Percentiles rank a stretch among this genome's conserved stretches.
Conservation (phyloP, 169 alveolate species). For the Plasmodium blacklocki region DNA sequence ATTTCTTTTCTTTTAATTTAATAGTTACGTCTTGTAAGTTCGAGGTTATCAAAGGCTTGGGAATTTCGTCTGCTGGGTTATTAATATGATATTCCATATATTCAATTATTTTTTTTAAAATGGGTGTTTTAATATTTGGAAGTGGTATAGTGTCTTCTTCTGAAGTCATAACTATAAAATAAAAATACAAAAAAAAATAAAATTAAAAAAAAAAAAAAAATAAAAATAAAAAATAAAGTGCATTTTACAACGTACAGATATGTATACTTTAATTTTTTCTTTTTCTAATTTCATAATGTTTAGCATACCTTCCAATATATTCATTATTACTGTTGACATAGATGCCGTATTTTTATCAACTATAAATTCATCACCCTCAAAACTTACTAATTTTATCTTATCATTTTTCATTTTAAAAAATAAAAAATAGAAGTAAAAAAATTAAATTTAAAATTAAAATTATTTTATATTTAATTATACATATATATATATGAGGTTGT, state of each 20-base stretch:
- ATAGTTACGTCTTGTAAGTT: slow-evolving; percentile 86
- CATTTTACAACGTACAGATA: slow-evolving; percentile 20
- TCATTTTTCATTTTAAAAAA: slow-evolving; percentile 52
- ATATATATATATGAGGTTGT: too few species aligned
- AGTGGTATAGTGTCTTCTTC: slow-evolving; percentile 94
- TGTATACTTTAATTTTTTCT: not conserved
- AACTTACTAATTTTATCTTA: slow-evolving; percentile 89
- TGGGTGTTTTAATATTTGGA: slow-evolving; percentile 91
- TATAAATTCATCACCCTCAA: slow-evolving; percentile 92
- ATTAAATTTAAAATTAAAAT: not conserved
- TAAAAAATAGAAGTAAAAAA: not conserved
- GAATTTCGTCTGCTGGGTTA: slow-evolving; percentile 94
- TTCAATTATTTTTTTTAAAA: slow-evolving; percentile 92
- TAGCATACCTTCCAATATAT: slow-evolving; percentile 91
- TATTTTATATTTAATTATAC: too few species aligned
- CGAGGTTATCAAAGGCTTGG: slow-evolving; percentile 93
- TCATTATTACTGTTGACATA: slow-evolving; percentile 90
- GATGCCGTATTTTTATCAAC: slow-evolving; percentile 92
- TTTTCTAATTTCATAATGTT: slow-evolving; percentile 4
- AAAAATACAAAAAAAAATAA: too few species aligned
- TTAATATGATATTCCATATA: slow-evolving; percentile 93
- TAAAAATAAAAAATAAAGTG: slow-evolving; percentile 2
- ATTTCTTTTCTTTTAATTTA: not conserved
- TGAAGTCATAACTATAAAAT: slow-evolving; percentile 49
- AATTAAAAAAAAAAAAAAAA: too few species aligned